Evolutionary conservation across 169 alveolate genomes (phyloP).

Genomic region (Plasmodium berghei): DNA sequence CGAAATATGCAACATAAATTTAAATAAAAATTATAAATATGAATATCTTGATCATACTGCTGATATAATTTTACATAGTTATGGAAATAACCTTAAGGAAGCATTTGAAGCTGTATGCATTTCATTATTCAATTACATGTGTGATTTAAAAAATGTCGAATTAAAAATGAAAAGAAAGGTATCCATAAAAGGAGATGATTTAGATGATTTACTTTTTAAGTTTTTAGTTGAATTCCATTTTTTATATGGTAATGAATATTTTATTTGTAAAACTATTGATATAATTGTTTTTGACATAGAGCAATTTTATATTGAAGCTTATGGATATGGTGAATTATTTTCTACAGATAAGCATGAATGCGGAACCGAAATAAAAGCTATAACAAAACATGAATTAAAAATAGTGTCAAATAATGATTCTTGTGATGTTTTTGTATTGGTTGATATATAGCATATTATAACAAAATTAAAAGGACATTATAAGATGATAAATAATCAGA

Average conservation of each 20-base stretch:
- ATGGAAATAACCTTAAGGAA: constrained; percentile 74
- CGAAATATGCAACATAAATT: background rate
- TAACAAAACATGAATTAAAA: constrained; percentile 80
- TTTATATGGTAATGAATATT: constrained; percentile 79
- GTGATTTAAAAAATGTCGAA: constrained; percentile 76
- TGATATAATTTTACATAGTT: constrained; percentile 81
- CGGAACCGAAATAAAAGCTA: constrained; percentile 86
- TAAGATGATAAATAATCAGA: background rate
- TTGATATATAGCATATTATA: constrained; percentile 18
- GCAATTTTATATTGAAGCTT: constrained; percentile 42
- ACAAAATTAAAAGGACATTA: background rate
- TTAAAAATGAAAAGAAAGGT: constrained; percentile 29
- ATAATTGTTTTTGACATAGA: constrained; percentile 20
- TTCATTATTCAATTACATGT: constrained; percentile 81
- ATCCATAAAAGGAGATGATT: constrained; percentile 25
- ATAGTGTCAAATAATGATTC: constrained; percentile 19
- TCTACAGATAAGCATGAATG: constrained; percentile 62
- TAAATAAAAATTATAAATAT: constrained; percentile 56
- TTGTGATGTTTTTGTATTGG: constrained; percentile 54
- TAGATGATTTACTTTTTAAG: constrained; percentile 74
- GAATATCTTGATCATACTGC: constrained; percentile 85
- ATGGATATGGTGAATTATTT: constrained; percentile 79
- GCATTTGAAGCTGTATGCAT: constrained; percentile 77
- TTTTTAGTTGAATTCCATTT: constrained; percentile 80
- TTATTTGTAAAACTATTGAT: constrained; percentile 78